These are phyloP conservation scores for Pichia membranifaciens DNA, from an alignment of 805 yeast genomes.

Conservation along the genomic window DNA sequence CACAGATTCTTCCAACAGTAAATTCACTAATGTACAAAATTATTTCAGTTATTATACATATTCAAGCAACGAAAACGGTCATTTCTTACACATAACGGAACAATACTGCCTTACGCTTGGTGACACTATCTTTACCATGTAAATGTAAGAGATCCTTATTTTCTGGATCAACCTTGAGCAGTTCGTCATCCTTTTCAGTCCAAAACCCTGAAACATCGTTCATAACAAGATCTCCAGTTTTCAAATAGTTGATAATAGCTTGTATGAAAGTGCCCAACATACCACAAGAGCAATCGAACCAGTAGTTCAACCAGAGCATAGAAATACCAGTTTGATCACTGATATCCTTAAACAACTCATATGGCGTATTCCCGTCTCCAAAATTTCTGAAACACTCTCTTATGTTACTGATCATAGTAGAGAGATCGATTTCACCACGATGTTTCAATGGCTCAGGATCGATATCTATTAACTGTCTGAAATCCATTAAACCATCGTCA, in stretches of 20 bases:
- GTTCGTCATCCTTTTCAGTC: constrained; percentile 29
- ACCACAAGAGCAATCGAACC: constrained; percentile 33
- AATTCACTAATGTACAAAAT: too few species aligned
- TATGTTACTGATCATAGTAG: constrained; percentile 20
- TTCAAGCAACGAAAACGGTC: too few species aligned
- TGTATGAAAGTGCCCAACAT: constrained; percentile 27
- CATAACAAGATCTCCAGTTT: constrained; percentile 26
- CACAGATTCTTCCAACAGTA: too few species aligned
- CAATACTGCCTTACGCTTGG: constrained; percentile 28
- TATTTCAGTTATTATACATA: too few species aligned
- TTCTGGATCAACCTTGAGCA: constrained; percentile 23
- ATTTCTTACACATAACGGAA: constrained; percentile 11
- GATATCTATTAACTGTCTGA: constrained; percentile 17
- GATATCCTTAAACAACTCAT: constrained; percentile 26
- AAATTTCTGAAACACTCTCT: constrained; percentile 23
- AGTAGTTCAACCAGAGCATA: constrained; percentile 28
- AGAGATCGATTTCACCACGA: constrained; percentile 20
- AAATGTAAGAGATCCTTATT: constrained; percentile 21
- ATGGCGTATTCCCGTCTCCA: constrained; percentile 24
- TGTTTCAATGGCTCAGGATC: constrained; percentile 29
- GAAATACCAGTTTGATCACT: constrained; percentile 28
- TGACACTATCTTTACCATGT: constrained; percentile 29
- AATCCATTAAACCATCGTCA: constrained; percentile 18
- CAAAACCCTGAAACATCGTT: constrained; percentile 27
- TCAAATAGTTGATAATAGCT: constrained; percentile 26